Evolutionary conservation across 2,329 filamentous ascomycete species (phyloP).

Genomic region (Orbilia brochopaga): DNA sequence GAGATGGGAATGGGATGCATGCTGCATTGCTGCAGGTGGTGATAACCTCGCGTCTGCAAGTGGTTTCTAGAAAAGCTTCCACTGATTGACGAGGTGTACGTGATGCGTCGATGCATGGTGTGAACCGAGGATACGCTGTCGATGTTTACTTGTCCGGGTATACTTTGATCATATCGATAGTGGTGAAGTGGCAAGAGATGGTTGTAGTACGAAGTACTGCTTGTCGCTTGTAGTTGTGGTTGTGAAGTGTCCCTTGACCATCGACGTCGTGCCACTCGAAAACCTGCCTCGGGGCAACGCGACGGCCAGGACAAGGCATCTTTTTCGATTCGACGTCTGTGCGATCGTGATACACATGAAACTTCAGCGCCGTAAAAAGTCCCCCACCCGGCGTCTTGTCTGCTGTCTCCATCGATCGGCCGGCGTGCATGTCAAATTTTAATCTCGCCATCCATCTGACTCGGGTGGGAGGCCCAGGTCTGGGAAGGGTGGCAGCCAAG

Average conservation of each 20-base stretch:
- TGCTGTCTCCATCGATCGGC: not conserved
- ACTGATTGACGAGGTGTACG: not conserved
- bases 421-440: not conserved
- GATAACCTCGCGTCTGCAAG: constrained; percentile 1
- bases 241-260: not conserved
- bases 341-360: constrained; percentile 1
- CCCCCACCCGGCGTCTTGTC: not conserved
- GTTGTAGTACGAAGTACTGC: not conserved
- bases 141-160: too few relatives aligned
- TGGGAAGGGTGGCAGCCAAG: not conserved
- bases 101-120: not conserved
- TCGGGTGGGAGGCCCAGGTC: not conserved
- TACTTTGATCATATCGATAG: too few relatives aligned
- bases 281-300: not conserved
- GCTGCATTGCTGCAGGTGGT: not conserved
- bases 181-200: too few relatives aligned
- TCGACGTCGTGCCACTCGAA: constrained; percentile 1
- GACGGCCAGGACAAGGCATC: too few relatives aligned
- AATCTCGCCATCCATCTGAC: not conserved
- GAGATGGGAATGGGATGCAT: not conserved
- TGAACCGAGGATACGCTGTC: too few relatives aligned
- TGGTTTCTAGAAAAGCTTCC: constrained; percentile 3
- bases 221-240: not conserved
- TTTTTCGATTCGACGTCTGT: constrained; percentile 2
- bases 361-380: not conserved